These are phyloP conservation scores for Stipa capillata DNA, from an alignment of 176 grass and related monocot species.

Conservation along the genomic window DNA sequence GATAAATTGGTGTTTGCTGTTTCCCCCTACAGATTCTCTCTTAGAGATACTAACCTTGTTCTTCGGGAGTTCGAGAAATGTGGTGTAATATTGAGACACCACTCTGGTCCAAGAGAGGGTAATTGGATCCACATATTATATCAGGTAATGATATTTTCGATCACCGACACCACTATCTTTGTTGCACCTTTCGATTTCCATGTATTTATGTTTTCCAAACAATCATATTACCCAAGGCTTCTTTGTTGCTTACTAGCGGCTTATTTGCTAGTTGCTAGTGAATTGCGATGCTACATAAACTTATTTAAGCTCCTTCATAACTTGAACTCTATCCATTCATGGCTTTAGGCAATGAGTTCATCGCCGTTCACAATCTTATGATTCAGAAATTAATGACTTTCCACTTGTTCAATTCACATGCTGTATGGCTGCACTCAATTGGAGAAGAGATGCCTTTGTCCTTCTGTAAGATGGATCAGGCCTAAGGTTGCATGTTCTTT, in stretches of 20 bases:
- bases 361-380: background rate
- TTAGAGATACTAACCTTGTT: conserved; percentile 67
- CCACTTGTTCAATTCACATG: background rate
- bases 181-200: background rate
- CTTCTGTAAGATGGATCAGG: background rate
- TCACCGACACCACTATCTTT: background rate
- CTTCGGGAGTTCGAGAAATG: conserved; percentile 88
- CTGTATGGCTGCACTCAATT: background rate
- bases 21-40: conserved; percentile 44
- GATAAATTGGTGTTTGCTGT: background rate
- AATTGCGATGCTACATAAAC: background rate
- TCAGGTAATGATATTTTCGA: conserved; percentile 49
- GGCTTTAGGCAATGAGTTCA: background rate
- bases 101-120: conserved; percentile 61
- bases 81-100: conserved; percentile 77
- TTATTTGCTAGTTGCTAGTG: background rate
- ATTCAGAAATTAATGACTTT: background rate
- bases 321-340: background rate
- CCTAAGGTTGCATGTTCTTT: background rate
- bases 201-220: background rate
- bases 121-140: conserved; percentile 97
- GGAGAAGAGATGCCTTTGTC: background rate
- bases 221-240: background rate
- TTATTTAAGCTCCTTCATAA: background rate
- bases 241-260: background rate